Base-by-base conservation (phyloP, 1,284 basidiomycete species). In the Leccinum fuscescens region DNA sequence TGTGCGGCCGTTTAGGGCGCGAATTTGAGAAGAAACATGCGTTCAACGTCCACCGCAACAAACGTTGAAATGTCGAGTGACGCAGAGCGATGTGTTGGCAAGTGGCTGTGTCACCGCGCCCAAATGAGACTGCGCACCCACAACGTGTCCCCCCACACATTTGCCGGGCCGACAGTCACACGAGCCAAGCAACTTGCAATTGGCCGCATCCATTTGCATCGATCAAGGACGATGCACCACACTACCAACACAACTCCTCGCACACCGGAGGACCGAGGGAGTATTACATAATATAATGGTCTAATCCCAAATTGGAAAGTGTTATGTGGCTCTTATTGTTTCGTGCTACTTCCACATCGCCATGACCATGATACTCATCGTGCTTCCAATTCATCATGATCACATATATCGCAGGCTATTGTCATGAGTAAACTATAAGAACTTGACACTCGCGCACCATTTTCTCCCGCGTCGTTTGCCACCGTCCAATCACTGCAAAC, bases 381-480 rank as follows among this genome's bases (percentile, higher is more conserved):
- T 39, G 14, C 6, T 24, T 20, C 29, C 33, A 42, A 64, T 37
- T 15, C 44, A 8, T 12, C 15, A 37, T 37, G 35, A 37, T 24
- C 17, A 3, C 52, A 11, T 29, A 29, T 29, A 29, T 29, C 29
- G 29, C 29, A 29, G 29, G 1, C 42, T 70, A 68, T 68, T 70
- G 67, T 72, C 57, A 39, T 7, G 6, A 1, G n/a, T 14, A 2
- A 46, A 37, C 54, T 68, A 68, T 68, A 68, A 68, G 56, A 57
- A 37, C 37, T 3, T 9, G 22, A 22, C 44, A 3, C 27, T 27
- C 39, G 11, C 11, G 1, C 42, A 12, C 6, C 20, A 24, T 31
- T 33, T 48, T 33, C 44, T 22, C 57, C 27, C 14, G 51, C 24
- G 48, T 46, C 48, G 53, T 56, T 62, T 63, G 51, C 49, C 50